Evolutionary conservation across 768 basidiomycete genomes (phyloP), one percentile per base, ranked within the genome.

Genomic region (Collybia nuda): DNA sequence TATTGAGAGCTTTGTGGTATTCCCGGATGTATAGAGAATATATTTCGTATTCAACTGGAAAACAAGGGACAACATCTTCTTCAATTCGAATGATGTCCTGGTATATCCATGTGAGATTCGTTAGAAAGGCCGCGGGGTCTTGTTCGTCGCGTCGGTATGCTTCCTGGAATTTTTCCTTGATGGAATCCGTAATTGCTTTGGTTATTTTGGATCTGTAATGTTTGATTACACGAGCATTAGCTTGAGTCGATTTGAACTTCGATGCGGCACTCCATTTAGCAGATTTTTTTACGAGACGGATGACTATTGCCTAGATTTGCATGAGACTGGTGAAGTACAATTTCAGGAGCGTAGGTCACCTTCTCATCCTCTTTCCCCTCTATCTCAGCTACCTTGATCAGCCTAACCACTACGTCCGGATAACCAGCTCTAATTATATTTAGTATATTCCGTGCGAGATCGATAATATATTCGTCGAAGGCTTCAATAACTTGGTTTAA

Each of bases 351-450:
- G 12, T 32, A 3, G 14, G 65, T 40, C 57, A 89, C 94, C 80
- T 97, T 98, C 72, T 98, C 90, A 62, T 98, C 97, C 65, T 93
- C 92, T 62, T 78, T 82, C 3, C 90, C 93, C 66, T 99, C 97
- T 19, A 93, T 75, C 64, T 99, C 96, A 9, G 90, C 88, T 49
- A 99, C 89, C 72, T 98, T 99, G 63, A 94, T 70, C 48, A 98
- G 69, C 62, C 89, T 90, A 28, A 99, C 93, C 7, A 98, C 80
- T n/a, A 94, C 93, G 36, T 87, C 85, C 0, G 85, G 77, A 62
- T 93, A 73, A 0, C 93, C 93, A 3, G 82, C 83, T 32, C 89
- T 80, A 4, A 88, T 86, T 37, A 95, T 77, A n/a, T 80, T 76
- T 11, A 95, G 70, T n/a, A 93, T 74, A 57, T 88, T 90, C 40